Percentiles rank a stretch among this genome's conserved stretches.
phyloP scores from a whole-genome alignment of 2,329 filamentous ascomycete genomes.

The Lecanicillium sp. region DNA sequence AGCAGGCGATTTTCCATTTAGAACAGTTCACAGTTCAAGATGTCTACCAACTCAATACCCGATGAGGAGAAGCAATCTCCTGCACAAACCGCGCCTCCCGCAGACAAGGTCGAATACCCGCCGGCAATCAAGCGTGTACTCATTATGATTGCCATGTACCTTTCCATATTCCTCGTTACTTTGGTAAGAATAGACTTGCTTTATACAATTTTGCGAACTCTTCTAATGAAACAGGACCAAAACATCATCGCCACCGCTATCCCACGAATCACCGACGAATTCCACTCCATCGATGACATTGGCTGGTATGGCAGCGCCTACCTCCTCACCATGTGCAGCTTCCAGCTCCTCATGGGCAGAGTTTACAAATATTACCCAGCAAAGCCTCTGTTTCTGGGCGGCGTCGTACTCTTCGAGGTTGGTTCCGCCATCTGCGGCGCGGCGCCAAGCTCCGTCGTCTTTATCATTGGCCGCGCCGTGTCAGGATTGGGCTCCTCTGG shows the following conservation, averaged over 20 bases:
- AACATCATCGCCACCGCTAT: slow-evolving; percentile 34
- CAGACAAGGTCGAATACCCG: not conserved
- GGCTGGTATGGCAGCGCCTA: slow-evolving; percentile 41
- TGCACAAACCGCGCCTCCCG: not conserved
- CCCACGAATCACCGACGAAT: slow-evolving; percentile 29
- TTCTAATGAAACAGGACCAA: slow-evolving; percentile 22
- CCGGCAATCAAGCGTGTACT: not conserved
- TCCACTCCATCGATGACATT: slow-evolving; percentile 35
- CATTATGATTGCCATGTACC: slow-evolving; percentile 1
- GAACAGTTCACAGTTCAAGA: not conserved
- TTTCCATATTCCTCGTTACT: slow-evolving; percentile 42
- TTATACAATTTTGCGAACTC: not conserved
- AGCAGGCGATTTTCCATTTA: not conserved
- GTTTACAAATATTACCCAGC: slow-evolving; percentile 46
- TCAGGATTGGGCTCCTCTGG: slow-evolving; percentile 27
- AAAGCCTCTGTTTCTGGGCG: slow-evolving; percentile 29
- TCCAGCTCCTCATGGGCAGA: slow-evolving; percentile 43
- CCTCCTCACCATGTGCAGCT: slow-evolving; percentile 43
- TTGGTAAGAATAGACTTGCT: slow-evolving; percentile 19
- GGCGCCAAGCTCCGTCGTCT: slow-evolving; percentile 14
- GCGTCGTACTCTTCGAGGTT: slow-evolving; percentile 31
- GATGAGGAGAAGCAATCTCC: slow-evolving; percentile 1
- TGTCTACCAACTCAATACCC: not conserved
- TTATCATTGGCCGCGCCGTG: slow-evolving; percentile 18
- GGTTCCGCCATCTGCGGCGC: slow-evolving; percentile 29